phyloP scores from a whole-genome alignment of 1,139 yeast genomes.

The Candida sp. region DNA sequence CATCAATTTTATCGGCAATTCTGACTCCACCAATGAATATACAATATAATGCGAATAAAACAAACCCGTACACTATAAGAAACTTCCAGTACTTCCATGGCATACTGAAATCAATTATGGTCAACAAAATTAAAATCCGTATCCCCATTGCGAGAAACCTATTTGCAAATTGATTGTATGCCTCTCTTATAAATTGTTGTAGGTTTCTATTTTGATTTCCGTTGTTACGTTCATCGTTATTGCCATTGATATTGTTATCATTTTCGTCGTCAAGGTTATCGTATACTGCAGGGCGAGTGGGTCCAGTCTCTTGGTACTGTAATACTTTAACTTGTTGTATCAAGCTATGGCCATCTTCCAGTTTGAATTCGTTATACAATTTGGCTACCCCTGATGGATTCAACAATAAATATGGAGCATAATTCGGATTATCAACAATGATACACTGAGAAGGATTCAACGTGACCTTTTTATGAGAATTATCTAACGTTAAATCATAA shows the following conservation, averaged over 20 bases:
- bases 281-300: too few species aligned
- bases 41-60: conserved; percentile 6
- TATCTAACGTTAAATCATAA: conserved; percentile 13
- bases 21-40: conserved; percentile 12
- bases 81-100: conserved; percentile 3
- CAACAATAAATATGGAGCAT: conserved; percentile 37
- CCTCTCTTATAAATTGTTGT: conserved; percentile 1
- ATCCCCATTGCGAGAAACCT: conserved; percentile 5
- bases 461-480: conserved; percentile 11
- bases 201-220: background rate
- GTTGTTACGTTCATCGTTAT: background rate
- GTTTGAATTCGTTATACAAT: conserved; percentile 15
- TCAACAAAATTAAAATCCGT: conserved; percentile 5
- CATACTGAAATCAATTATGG: background rate
- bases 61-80: background rate
- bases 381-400: conserved; percentile 34
- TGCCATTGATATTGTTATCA: background rate
- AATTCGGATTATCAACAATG: conserved; percentile 30
- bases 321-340: conserved; percentile 21
- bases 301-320: conserved; percentile 3
- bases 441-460: conserved; percentile 43
- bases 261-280: background rate
- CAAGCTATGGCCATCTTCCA: conserved; percentile 11
- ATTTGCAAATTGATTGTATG: conserved; percentile 5
- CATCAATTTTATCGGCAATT: conserved; percentile 11